These are phyloP conservation scores for Amoeboradix gromovi DNA, from an alignment of 371 early-diverging fungal species.

Conservation along the genomic window DNA sequence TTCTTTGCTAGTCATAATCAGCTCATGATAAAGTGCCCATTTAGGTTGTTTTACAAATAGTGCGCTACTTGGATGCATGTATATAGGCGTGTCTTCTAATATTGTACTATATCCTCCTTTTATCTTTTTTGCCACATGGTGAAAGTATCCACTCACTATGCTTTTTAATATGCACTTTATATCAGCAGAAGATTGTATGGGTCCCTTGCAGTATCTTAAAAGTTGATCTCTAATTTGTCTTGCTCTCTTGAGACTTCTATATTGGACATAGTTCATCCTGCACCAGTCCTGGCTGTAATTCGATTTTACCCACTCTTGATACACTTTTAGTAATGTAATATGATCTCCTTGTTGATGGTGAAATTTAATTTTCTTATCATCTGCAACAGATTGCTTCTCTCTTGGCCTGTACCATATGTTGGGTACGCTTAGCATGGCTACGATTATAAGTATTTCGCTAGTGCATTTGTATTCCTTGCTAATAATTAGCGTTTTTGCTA, in stretches of 20 bases:
- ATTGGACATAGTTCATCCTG: slow-evolving; percentile 77
- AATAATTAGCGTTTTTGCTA: slow-evolving; percentile 67
- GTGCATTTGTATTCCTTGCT: slow-evolving; percentile 70
- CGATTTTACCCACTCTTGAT: slow-evolving; percentile 82
- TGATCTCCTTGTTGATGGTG: slow-evolving; percentile 67
- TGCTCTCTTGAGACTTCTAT: slow-evolving; percentile 59
- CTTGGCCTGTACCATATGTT: slow-evolving; percentile 72
- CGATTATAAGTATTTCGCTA: slow-evolving; percentile 56
- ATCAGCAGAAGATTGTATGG: slow-evolving; percentile 36
- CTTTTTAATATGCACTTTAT: slow-evolving; percentile 48
- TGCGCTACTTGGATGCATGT: slow-evolving; percentile 75
- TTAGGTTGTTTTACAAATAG: slow-evolving; percentile 82
- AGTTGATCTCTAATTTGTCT: slow-evolving; percentile 81
- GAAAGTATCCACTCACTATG: slow-evolving; percentile 75
- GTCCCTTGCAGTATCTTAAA: slow-evolving; percentile 57
- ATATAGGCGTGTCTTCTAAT: slow-evolving; percentile 63
- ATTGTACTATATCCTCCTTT: slow-evolving; percentile 53
- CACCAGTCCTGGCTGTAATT: slow-evolving; percentile 80
- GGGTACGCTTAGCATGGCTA: slow-evolving; percentile 70
- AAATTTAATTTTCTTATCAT: slow-evolving; percentile 62
- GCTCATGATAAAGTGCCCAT: slow-evolving; percentile 69
- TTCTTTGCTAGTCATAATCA: slow-evolving; percentile 70
- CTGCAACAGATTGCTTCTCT: slow-evolving; percentile 75
- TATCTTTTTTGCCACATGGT: slow-evolving; percentile 48
- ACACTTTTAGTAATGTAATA: slow-evolving; percentile 57